Percentiles rank a stretch among this genome's conserved stretches.
Conservation (phyloP, 2,329 filamentous ascomycete species). For the Curvularia hawaiiensis region DNA sequence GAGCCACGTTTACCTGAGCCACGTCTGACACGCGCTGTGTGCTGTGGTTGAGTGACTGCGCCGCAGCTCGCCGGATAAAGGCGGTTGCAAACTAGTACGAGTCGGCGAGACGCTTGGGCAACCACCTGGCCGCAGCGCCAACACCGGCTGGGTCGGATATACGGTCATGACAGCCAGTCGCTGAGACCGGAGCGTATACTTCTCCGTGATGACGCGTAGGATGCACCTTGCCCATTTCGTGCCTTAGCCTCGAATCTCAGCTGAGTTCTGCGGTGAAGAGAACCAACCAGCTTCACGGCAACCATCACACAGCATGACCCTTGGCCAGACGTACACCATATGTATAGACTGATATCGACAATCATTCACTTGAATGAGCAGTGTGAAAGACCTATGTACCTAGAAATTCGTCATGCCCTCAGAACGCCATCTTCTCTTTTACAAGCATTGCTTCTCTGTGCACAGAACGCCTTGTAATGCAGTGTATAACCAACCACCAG, state of each 20-base stretch:
- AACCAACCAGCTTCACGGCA: neutral
- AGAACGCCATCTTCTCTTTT: neutral
- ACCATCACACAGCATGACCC: neutral
- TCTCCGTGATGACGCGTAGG: neutral
- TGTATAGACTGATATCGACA: neutral
- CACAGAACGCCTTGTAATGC: conserved; percentile 15
- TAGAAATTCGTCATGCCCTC: neutral
- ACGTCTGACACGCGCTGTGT: conserved; percentile 13
- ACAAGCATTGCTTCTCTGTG: neutral
- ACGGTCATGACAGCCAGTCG: neutral
- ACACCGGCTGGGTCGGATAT: conserved; percentile 1
- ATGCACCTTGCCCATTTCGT: neutral
- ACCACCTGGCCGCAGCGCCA: neutral
- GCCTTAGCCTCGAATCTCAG: neutral
- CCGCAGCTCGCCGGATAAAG: conserved; percentile 10
- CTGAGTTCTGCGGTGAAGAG: neutral
- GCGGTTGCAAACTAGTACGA: conserved; percentile 4
- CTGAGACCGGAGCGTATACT: neutral
- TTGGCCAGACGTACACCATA: neutral
- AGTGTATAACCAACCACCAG: neutral
- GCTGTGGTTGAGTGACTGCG: conserved; percentile 21
- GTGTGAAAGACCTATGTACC: neutral
- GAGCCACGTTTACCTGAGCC: conserved; percentile 11
- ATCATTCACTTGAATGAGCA: neutral
- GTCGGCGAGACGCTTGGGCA: conserved; percentile 1